These are phyloP conservation scores for Ambrosia artemisiifolia DNA, from an alignment of 129 eudicot species.

Conservation along the genomic window DNA sequence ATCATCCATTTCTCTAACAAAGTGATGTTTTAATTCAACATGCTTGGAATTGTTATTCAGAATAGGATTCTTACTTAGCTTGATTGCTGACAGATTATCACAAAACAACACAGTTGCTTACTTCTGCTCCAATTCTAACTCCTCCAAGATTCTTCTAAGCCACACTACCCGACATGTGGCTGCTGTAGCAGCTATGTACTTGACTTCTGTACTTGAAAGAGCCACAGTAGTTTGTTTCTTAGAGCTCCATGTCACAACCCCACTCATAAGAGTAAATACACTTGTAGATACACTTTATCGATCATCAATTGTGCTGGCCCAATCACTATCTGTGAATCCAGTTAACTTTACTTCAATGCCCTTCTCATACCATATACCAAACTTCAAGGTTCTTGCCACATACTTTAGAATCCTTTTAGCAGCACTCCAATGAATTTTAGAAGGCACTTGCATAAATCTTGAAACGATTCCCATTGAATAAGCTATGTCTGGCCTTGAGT, in stretches of 20 bases:
- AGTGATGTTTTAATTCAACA: no score
- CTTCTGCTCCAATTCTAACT: background rate
- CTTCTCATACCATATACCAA: background rate
- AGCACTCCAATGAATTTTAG: background rate
- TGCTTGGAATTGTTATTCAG: background rate
- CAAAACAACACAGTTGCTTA: background rate
- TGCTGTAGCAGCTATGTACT: background rate
- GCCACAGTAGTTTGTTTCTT: background rate
- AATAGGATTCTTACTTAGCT: background rate
- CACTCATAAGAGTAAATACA: no score
- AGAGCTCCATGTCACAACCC: background rate
- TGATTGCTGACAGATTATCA: background rate
- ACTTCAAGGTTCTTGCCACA: background rate
- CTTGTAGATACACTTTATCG: no score
- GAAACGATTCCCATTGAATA: background rate
- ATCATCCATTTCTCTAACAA: no score
- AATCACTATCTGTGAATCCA: no score
- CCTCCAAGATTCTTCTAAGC: background rate
- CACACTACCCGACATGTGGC: background rate
- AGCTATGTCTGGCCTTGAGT: background rate
- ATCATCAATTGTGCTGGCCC: no score
- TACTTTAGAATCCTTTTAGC: background rate
- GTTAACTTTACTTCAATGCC: no score
- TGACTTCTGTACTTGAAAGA: background rate
- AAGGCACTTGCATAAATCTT: background rate